These are phyloP conservation scores for Boletus insuetus DNA, from an alignment of 768 basidiomycete species.

Conservation along the genomic window DNA sequence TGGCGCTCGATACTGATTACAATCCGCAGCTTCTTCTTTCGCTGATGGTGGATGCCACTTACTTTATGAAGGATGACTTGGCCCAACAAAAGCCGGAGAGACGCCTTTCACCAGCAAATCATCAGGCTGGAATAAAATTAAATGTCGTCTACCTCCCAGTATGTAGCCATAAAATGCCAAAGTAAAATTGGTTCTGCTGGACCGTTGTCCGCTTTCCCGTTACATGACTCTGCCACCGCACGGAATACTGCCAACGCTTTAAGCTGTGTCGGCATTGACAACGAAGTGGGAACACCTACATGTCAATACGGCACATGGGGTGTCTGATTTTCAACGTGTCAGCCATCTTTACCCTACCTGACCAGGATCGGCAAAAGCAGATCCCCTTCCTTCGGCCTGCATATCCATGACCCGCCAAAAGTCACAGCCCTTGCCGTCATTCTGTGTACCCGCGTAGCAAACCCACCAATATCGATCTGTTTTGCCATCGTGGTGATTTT, in stretches of 20 bases:
- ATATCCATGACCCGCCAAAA: constrained; percentile 76
- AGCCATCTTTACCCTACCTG: not conserved
- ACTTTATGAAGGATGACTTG: not conserved
- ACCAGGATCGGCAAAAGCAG: constrained; percentile 31
- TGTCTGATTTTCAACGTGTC: not conserved
- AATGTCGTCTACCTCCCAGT: not conserved
- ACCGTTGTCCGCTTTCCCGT: not conserved
- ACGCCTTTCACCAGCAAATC: not conserved
- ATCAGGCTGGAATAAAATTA: not conserved
- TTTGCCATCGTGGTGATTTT: constrained; percentile 54
- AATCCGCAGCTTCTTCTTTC: not conserved
- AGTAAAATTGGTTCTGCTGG: not conserved
- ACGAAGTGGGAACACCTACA: constrained; percentile 1
- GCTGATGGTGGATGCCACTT: not conserved
- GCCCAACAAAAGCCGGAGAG: not conserved
- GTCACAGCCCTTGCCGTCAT: constrained; percentile 78
- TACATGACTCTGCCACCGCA: not conserved
- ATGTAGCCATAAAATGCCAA: not conserved
- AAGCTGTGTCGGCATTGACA: not conserved
- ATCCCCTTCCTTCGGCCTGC: constrained; percentile 61
- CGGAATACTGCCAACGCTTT: not conserved
- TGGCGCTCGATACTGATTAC: not conserved
- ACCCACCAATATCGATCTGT: constrained; percentile 69
- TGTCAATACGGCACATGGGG: not conserved
- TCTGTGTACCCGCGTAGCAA: constrained; percentile 78